A percentile compares a stretch with the other conserved stretches of the same genome.
Evolutionary conservation across 306 rosid species (phyloP).

Genomic region (Cicer yamashitae): DNA sequence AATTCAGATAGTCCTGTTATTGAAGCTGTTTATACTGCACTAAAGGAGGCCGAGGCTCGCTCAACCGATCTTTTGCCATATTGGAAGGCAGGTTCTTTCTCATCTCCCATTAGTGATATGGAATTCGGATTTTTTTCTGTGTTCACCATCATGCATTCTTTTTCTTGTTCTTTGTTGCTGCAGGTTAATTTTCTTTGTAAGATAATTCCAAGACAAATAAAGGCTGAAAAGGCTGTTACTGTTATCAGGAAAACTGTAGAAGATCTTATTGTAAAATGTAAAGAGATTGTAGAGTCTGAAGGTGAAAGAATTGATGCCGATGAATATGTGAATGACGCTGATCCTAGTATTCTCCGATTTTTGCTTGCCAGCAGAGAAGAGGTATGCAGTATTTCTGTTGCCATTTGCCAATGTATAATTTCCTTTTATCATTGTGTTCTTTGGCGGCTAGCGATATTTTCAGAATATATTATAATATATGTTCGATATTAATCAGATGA

Average conservation of each 20-base stretch:
- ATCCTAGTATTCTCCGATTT: constrained; percentile 92
- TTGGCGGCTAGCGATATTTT: neutral
- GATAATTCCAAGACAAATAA: constrained; percentile 88
- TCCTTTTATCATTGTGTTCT: constrained; percentile 36
- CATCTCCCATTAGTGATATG: constrained; percentile 14
- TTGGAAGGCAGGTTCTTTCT: constrained; percentile 74
- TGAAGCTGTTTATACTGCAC: constrained; percentile 90
- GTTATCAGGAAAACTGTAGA: constrained; percentile 80
- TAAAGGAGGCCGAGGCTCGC: constrained; percentile 97
- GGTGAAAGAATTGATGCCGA: constrained; percentile 85
- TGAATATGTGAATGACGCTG: constrained; percentile 80
- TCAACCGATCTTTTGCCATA: constrained; percentile 92
- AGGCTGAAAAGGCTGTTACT: constrained; percentile 81
- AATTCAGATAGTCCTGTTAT: constrained; percentile 82
- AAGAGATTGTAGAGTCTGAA: constrained; percentile 88
- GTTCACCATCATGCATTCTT: neutral
- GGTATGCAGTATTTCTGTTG: constrained; percentile 55
- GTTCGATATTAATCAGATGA: neutral
- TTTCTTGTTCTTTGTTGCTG: constrained; percentile 41
- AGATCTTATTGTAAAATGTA: constrained; percentile 86
- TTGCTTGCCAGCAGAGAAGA: constrained; percentile 95
- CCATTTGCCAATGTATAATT: neutral
- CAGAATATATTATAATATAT: neutral
- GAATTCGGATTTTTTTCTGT: constrained; percentile 7
- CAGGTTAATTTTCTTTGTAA: constrained; percentile 76